Evolutionary conservation across 2,329 filamentous ascomycete species (phyloP), one percentile per base, ranked within the genome.

Genomic region (Neofusicoccum umdonicola): DNA sequence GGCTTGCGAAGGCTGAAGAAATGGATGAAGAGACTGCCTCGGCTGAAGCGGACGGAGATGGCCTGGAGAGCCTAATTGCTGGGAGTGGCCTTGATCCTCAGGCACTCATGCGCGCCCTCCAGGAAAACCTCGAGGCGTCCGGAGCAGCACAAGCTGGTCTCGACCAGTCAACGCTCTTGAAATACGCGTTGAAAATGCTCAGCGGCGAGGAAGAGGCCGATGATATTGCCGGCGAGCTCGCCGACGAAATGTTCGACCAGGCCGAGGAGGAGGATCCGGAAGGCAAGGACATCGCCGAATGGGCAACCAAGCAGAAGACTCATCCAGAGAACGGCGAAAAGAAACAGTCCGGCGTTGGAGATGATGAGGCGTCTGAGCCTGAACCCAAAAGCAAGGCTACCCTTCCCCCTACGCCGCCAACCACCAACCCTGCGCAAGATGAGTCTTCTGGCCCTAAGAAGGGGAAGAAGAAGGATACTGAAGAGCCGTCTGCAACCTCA

Each of bases 151-250:
- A 68, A 37, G 64, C 60, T 17, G 79, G 76, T 15, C 74, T 79
- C 69, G 80, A 82, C 65, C 76, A 79, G 42, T 70, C 73, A 13
- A 75, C 77, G 12, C 73, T 83, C 54, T 75, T 82, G 61, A 69
- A 79, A 52, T 79, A 77, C 15, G 76, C 80, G 4, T 72, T 76
- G 68, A 76, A 80, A 58, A 81, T 83, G 79, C 71, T 81, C 11
- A 75, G 73, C 4, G 76, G 77, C 35, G 71, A 79, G n/a, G 73
- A 71, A 27, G 75, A 60, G 27, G 54, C 63, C 15, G 63, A 65
- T 27, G 56, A 65, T 15, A 77, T 80, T 63, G 72, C 77, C 17
- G 77, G 77, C 31, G 73, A 79, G 50, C 72, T 83, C 66, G 77
- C 80, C 34, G 76, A 78, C 41, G 75, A 74, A 11, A 72, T 83